These are phyloP conservation scores for Fremontodendron californicum DNA, from an alignment of 345 rosid genomes.

Conservation along the genomic window DNA sequence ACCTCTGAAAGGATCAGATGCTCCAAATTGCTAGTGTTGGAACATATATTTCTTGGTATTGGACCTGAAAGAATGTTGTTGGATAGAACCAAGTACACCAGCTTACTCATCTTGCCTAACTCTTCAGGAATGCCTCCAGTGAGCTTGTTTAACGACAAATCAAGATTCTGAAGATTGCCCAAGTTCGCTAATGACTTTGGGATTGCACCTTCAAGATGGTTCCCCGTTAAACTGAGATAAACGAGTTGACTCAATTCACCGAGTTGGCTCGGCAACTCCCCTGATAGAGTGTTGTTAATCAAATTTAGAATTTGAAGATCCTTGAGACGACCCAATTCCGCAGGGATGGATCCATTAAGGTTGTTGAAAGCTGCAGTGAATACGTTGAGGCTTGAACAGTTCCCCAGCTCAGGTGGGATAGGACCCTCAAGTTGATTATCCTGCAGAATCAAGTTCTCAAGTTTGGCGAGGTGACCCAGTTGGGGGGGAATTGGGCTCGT, in stretches of 20 bases:
- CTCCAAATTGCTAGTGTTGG: constrained; percentile 50
- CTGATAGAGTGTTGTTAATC: constrained; percentile 65
- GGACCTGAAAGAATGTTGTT: constrained; percentile 57
- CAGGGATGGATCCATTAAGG: constrained; percentile 74
- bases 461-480: constrained; percentile 47
- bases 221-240: constrained; percentile 64
- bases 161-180: constrained; percentile 54
- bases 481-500: constrained; percentile 61
- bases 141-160: constrained; percentile 66
- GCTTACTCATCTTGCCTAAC: constrained; percentile 62
- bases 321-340: constrained; percentile 46
- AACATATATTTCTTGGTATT: constrained; percentile 51
- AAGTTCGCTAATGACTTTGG: constrained; percentile 51
- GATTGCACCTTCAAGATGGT: constrained; percentile 57
- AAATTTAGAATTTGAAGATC: constrained; percentile 59
- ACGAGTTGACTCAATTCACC: constrained; percentile 57
- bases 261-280: constrained; percentile 61
- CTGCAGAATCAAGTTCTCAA: constrained; percentile 53
- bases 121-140: constrained; percentile 70
- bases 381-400: constrained; percentile 57
- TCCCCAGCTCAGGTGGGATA: constrained; percentile 66
- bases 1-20: constrained; percentile 45
- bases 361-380: constrained; percentile 54
- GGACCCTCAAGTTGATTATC: constrained; percentile 65
- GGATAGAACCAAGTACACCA: constrained; percentile 53